These are phyloP conservation scores for Alopecurus myosuroides DNA, from an alignment of 176 grass and related monocot species.

Conservation along the genomic window DNA sequence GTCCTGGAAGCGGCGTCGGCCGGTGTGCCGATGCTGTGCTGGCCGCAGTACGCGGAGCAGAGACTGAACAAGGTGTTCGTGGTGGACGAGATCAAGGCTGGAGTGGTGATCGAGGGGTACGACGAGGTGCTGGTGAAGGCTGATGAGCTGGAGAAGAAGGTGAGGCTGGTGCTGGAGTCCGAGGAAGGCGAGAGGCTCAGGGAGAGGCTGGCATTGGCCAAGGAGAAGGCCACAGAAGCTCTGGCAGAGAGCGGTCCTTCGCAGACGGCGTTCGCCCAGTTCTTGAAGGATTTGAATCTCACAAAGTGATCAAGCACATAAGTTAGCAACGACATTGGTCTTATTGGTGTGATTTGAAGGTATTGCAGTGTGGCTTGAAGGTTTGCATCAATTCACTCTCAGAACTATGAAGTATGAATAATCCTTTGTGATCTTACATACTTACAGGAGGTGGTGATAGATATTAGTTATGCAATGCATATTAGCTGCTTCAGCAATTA, in stretches of 20 bases:
- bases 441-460: neutral
- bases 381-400: neutral
- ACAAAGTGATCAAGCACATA: neutral
- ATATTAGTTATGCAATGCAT: neutral
- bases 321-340: neutral
- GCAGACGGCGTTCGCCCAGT: neutral
- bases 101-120: conserved; percentile 37
- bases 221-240: neutral
- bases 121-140: conserved; percentile 29
- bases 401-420: neutral
- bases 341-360: too few relatives aligned
- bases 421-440: neutral
- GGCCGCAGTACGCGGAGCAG: conserved; percentile 73
- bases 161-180: conserved; percentile 30
- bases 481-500: neutral
- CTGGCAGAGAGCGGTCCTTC: neutral
- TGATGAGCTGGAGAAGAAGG: conserved; percentile 29
- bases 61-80: conserved; percentile 63
- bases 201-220: neutral
- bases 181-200: conserved; percentile 10
- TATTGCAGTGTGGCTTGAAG: neutral
- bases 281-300: neutral
- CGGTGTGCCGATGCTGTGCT: conserved; percentile 61
- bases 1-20: conserved; percentile 30
- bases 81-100: conserved; percentile 22